Base-by-base conservation (phyloP, 257 asterid genomes). In the Paraleonurus japonicus region DNA sequence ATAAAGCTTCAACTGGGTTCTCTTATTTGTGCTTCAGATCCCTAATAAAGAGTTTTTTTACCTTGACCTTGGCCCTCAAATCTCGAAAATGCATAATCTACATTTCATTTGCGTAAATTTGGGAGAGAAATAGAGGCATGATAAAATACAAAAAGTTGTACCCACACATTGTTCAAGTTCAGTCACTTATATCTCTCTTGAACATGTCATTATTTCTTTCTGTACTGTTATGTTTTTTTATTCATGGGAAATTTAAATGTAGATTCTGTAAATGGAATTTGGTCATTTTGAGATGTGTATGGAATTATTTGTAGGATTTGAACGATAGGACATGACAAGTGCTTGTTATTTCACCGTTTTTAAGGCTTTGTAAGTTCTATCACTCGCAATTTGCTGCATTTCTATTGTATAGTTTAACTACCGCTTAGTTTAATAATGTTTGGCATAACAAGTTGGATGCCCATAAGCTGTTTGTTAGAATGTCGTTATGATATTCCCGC, bases 341-440 rank as follows among this genome's bases (percentile, higher is more conserved):
- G 76, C 89, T 64, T 81, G 83, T 79, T 47, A 58, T 60, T 83
- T 75, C 65, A 39, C 78, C 57, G 26, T 83, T 51, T 80, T 71
- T 15, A 86, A 73, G 74, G 73, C 85, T 71, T 74, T 84, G 85
- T 88, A 82, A 84, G 95, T 81, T 67, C 75, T 22, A 57, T 75
- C 27, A 24, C 6, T 60, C 41, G 17, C 35, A 27, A 23, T 35
- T 72, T 61, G 48, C 32, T 37, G 1, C 33, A 4, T 37, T 74
- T 12, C 17, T 47, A 7, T 16, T 72, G 9, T 17, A 13, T 43
- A 0, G 4, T 37, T 30, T 24, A 28, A 33, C 20, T 55, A 5
- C 5, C 5, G 39, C 22, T 41, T 74, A 15, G 26, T 70, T 55
- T 61, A 33, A 5, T 8, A 4, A 3, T 24, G 7, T 58, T 5